phyloP scores from a whole-genome alignment of 108 stramenopile species.

The Cyclotella cryptica region DNA sequence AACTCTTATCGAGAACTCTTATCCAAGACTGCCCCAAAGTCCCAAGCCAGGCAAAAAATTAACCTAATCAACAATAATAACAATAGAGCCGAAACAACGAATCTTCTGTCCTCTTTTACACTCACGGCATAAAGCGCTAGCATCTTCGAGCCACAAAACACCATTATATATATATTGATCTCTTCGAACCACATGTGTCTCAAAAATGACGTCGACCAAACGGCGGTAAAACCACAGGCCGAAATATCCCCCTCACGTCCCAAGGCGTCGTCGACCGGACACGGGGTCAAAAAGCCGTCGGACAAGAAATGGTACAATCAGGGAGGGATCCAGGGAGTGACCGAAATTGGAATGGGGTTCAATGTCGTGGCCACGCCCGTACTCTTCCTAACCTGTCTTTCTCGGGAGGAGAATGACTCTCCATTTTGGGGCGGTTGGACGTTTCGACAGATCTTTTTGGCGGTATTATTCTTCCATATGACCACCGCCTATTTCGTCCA shows the following conservation, averaged over 20 bases:
- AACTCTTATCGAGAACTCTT: too few species aligned
- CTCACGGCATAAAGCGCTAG: too few species aligned
- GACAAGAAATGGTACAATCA: constrained; percentile 42
- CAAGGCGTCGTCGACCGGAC: not conserved
- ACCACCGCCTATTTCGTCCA: constrained; percentile 22
- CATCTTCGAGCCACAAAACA: too few species aligned
- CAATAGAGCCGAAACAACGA: too few species aligned
- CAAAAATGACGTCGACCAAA: not conserved
- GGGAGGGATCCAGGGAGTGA: constrained; percentile 59
- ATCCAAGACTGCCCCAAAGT: too few species aligned
- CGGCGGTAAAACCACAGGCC: not conserved
- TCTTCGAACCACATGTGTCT: constrained; percentile 1
- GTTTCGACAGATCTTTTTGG: constrained; percentile 20
- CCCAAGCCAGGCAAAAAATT: too few species aligned
- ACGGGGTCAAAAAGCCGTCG: not conserved
- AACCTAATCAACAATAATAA: too few species aligned
- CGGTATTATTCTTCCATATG: constrained; percentile 18
- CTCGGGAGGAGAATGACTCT: not conserved
- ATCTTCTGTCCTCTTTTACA: too few species aligned
- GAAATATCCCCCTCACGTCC: not conserved
- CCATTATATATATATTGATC: too few species aligned
- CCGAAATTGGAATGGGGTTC: constrained; percentile 57
- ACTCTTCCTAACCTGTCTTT: constrained; percentile 14
- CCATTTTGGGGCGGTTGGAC: not conserved
- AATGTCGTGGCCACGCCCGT: constrained; percentile 47